These are phyloP conservation scores for Bocquillonia castaneifolia DNA, from an alignment of 441 rosid genomes.

Conservation along the genomic window DNA sequence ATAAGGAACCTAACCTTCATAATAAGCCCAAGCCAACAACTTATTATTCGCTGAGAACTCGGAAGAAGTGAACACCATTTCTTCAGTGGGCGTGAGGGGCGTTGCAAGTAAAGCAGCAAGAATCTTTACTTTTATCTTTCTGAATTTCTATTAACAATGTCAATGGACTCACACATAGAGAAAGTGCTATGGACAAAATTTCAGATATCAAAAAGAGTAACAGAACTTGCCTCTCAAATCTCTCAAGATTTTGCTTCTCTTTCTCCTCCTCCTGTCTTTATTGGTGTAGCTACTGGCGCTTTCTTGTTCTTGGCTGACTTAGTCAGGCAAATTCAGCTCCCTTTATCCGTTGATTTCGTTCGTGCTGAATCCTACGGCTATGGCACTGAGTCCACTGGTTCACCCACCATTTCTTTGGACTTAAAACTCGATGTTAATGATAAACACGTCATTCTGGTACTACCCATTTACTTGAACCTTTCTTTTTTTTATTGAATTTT, in stretches of 20 bases:
- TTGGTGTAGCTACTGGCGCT: slow-evolving; percentile 84
- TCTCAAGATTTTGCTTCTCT: slow-evolving; percentile 38
- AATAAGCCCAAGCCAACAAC: no score
- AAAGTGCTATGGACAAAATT: slow-evolving; percentile 46
- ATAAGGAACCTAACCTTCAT: no score
- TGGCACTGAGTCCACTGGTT: slow-evolving; percentile 46
- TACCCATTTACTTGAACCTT: neutral
- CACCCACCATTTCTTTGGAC: slow-evolving; percentile 60
- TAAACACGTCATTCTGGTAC: slow-evolving; percentile 72
- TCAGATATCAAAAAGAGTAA: slow-evolving; percentile 56
- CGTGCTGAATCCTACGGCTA: slow-evolving; percentile 75
- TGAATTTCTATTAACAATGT: slow-evolving; percentile 25
- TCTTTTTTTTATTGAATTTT: neutral
- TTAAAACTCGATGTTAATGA: slow-evolving; percentile 56
- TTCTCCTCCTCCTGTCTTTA: slow-evolving; percentile 43
- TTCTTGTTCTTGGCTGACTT: slow-evolving; percentile 81
- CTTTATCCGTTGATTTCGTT: slow-evolving; percentile 55
- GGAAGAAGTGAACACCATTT: no score
- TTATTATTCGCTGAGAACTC: no score
- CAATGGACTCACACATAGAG: slow-evolving; percentile 59
- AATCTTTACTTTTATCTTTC: no score
- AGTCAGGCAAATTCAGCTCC: slow-evolving; percentile 54
- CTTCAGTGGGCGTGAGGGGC: no score
- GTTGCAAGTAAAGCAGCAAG: no score
- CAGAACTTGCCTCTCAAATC: slow-evolving; percentile 54